phyloP scores from a whole-genome alignment of 257 asterid genomes.

The Agastache rugosa region DNA sequence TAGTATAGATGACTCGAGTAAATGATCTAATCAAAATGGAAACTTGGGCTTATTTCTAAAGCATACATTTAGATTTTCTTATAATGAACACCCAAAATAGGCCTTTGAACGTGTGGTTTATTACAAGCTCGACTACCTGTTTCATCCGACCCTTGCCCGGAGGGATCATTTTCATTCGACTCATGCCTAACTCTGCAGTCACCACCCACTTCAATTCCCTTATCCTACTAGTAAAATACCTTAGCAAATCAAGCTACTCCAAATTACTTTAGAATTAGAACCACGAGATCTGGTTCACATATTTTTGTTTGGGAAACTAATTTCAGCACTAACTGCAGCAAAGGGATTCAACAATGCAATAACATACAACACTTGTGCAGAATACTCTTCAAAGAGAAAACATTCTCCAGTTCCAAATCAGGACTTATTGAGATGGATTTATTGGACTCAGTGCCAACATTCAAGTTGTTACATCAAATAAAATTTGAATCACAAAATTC shows the following conservation, averaged over 20 bases:
- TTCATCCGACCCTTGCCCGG: neutral
- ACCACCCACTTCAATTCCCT: neutral
- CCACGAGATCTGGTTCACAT: neutral
- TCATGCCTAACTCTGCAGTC: neutral
- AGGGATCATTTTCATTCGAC: neutral
- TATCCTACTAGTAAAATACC: too few relatives aligned
- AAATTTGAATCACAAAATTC: conserved; percentile 33
- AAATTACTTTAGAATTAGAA: neutral
- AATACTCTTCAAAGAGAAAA: conserved; percentile 16
- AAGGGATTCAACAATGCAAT: neutral
- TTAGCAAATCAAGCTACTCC: neutral
- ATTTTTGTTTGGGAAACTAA: neutral
- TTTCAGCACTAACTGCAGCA: conserved; percentile 15
- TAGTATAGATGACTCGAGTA: neutral
- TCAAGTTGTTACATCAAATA: conserved; percentile 22
- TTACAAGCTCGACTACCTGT: conserved; percentile 2
- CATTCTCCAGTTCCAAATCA: conserved; percentile 17
- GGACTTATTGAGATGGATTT: conserved; percentile 20
- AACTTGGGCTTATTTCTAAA: neutral
- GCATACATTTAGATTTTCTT: neutral
- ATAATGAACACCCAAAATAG: neutral
- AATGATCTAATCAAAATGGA: neutral
- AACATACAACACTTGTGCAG: neutral
- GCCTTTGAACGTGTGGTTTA: neutral
- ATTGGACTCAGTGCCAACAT: conserved; percentile 31